Evolutionary conservation across 176 grass and related monocot genomes (phyloP).

Genomic region (Triticum monococcum): DNA sequence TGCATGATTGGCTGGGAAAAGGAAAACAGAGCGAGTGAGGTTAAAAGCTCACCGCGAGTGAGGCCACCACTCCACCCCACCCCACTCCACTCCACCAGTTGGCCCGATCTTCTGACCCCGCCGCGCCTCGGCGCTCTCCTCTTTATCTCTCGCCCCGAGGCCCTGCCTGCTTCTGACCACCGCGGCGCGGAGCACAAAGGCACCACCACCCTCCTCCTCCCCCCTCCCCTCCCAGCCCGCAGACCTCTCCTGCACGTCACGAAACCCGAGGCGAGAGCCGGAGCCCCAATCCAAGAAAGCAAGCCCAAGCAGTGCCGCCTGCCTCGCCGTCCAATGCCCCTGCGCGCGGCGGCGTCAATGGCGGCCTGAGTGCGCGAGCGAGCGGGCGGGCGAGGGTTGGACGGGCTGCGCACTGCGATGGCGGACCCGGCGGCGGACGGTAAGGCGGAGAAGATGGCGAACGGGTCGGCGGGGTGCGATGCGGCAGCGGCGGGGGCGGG

Average conservation of each 20-base stretch:
- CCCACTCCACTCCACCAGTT: too few relatives aligned
- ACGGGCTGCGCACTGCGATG: slow-evolving; percentile 33
- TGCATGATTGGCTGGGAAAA: too few relatives aligned
- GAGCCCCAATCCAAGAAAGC: slow-evolving; percentile 14
- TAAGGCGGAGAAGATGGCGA: slow-evolving; percentile 36
- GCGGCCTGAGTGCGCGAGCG: slow-evolving; percentile 20
- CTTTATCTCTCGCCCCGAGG: slow-evolving; percentile 52
- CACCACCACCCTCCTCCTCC: neutral
- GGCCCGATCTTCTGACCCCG: neutral
- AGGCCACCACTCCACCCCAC: neutral
- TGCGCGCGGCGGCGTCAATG: slow-evolving; percentile 7
- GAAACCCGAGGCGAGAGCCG: slow-evolving; percentile 19
- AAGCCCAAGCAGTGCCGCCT: slow-evolving; percentile 10
- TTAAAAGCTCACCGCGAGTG: slow-evolving; percentile 39
- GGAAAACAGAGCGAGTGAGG: too few relatives aligned
- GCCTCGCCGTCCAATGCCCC: slow-evolving; percentile 13
- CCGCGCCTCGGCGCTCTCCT: slow-evolving; percentile 16
- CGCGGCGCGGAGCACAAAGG: slow-evolving; percentile 55
- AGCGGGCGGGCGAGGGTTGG: neutral
- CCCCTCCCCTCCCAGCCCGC: neutral
- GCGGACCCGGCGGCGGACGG: slow-evolving; percentile 39
- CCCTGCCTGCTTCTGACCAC: slow-evolving; percentile 43
- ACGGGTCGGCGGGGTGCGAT: slow-evolving; percentile 29
- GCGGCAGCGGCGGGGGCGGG: slow-evolving; percentile 24
- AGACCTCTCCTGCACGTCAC: slow-evolving; percentile 41